Percentiles rank a stretch among this genome's conserved stretches.
These are phyloP conservation scores for Antitrichia curtipendula DNA, from an alignment of 225 moss, liverwort and hornwort species.

Conservation along the genomic window DNA sequence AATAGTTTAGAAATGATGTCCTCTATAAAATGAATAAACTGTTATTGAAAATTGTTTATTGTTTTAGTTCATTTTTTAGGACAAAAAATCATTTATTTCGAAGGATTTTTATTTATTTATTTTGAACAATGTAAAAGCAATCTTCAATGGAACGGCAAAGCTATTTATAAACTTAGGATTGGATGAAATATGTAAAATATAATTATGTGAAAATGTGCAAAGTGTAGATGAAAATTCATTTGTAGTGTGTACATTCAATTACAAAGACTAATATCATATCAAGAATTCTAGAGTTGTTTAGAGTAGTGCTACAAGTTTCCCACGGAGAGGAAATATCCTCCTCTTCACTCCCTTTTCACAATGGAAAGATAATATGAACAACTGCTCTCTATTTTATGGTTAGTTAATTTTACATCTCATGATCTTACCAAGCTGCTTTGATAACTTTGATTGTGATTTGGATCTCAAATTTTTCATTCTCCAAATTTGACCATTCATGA, in stretches of 20 bases:
- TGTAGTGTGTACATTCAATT: not conserved
- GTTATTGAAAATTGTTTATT: not conserved
- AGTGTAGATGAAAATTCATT: not conserved
- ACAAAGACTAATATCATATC: not conserved
- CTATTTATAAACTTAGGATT: not conserved
- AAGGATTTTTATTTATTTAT: not conserved
- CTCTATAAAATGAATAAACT: no score
- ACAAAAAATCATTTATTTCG: not conserved
- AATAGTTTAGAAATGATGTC: not conserved
- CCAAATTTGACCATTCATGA: not conserved
- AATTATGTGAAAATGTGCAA: not conserved
- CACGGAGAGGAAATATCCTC: not conserved
- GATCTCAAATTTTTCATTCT: not conserved
- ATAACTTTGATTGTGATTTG: accelerated
- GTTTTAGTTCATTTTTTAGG: not conserved
- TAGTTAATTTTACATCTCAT: not conserved
- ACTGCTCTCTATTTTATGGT: not conserved
- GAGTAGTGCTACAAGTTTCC: not conserved
- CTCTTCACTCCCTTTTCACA: accelerated
- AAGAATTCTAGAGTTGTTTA: not conserved
- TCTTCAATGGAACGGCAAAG: accelerated
- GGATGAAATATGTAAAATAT: not conserved
- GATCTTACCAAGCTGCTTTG: not conserved
- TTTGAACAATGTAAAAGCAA: not conserved
- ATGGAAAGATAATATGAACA: not conserved